These are phyloP conservation scores for Themeda triandra DNA, from an alignment of 176 grass and related monocot species.

Conservation along the genomic window DNA sequence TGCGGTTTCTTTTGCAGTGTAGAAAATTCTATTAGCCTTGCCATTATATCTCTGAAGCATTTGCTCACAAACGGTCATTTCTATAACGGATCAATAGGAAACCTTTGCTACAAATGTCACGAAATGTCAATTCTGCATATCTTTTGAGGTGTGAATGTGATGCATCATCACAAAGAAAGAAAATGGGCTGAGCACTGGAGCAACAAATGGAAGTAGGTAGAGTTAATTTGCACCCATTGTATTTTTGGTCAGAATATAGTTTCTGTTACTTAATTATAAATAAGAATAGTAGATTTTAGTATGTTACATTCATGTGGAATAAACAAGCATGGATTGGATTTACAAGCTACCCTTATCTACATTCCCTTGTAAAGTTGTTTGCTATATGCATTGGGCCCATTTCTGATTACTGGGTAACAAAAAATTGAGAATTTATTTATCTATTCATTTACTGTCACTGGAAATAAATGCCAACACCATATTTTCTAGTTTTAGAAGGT, in stretches of 20 bases:
- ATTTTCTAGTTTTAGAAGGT: slow-evolving; percentile 67
- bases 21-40: too few relatives aligned
- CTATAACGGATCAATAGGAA: background rate
- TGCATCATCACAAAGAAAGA: background rate
- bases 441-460: slow-evolving; percentile 5
- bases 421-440: background rate
- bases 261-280: background rate
- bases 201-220: background rate
- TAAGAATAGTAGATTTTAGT: background rate
- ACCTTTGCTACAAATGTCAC: background rate
- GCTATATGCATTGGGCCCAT: background rate
- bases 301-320: background rate
- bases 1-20: too few relatives aligned
- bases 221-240: background rate
- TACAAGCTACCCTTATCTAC: too few relatives aligned
- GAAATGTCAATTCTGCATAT: background rate
- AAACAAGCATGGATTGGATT: too few relatives aligned
- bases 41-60: too few relatives aligned
- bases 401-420: background rate
- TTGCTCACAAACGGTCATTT: background rate
- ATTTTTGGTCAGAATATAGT: background rate
- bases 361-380: background rate
- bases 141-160: background rate
- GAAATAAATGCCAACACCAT: slow-evolving; percentile 18
- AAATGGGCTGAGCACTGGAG: background rate